These are phyloP conservation scores for Acrocalymma vagum DNA, from an alignment of 2,329 filamentous ascomycete genomes.

Conservation along the genomic window DNA sequence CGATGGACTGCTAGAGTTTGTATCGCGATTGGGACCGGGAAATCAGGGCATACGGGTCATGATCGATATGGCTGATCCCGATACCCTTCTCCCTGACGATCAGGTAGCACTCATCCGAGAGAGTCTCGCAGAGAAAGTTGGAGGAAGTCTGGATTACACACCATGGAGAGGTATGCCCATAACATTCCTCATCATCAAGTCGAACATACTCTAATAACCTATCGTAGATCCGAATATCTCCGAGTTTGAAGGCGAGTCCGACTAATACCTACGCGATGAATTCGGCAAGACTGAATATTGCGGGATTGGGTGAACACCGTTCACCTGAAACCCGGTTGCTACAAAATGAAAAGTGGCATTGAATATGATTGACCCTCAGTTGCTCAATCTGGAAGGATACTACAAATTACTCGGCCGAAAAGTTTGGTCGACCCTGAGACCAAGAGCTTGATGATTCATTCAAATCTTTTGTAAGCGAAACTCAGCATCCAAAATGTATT, in stretches of 20 bases:
- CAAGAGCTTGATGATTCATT: no score
- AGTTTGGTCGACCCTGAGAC: no score
- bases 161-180: conserved; percentile 50
- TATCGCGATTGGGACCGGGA: conserved; percentile 49
- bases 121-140: conserved; percentile 48
- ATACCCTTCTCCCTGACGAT: conserved; percentile 50
- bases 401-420: no score
- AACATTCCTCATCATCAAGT: not conserved
- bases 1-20: conserved; percentile 58
- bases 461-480: no score
- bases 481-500: no score
- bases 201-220: conserved; percentile 8
- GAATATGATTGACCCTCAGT: no score
- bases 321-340: no score
- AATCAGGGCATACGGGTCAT: conserved; percentile 54
- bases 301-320: no score
- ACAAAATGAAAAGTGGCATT: no score
- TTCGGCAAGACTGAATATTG: no score
- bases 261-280: no score
- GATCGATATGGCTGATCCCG: conserved; percentile 55
- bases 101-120: conserved; percentile 49
- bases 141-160: conserved; percentile 55
- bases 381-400: no score
- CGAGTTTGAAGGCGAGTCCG: conserved; percentile 56
- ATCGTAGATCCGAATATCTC: conserved; percentile 54